phyloP scores from a whole-genome alignment of 2,329 filamentous ascomycete species.

The Pestalotiopsis sp. region DNA sequence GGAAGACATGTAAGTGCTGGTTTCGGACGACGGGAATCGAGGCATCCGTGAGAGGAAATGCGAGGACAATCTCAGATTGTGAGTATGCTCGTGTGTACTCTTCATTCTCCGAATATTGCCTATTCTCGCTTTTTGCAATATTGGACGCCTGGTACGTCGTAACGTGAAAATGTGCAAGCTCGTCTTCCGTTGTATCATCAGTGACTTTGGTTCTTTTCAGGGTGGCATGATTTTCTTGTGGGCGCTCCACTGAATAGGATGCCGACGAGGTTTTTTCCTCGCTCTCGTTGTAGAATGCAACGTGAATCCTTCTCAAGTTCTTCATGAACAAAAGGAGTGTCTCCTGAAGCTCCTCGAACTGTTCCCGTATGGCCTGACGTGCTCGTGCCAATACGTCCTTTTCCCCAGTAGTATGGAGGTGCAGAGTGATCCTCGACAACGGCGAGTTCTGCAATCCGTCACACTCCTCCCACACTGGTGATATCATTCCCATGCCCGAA shows the following conservation, averaged over 20 bases:
- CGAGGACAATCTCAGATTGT: constrained; percentile 40
- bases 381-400: constrained; percentile 15
- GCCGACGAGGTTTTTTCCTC: constrained; percentile 10
- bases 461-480: constrained; percentile 38
- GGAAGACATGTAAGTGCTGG: constrained; percentile 46
- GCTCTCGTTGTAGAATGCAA: constrained; percentile 25
- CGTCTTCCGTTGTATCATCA: constrained; percentile 15
- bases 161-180: constrained; percentile 27
- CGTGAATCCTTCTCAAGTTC: constrained; percentile 34
- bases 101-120: constrained; percentile 25
- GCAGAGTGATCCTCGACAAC: constrained; percentile 38
- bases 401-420: constrained; percentile 30
- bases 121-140: constrained; percentile 35
- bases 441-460: constrained; percentile 14
- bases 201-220: neutral
- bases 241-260: constrained; percentile 10
- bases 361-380: constrained; percentile 25
- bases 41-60: constrained; percentile 40
- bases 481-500: constrained; percentile 52
- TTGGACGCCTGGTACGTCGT: constrained; percentile 26
- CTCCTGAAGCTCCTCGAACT: constrained; percentile 38
- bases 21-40: constrained; percentile 34
- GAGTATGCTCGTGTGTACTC: constrained; percentile 24
- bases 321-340: constrained; percentile 42
- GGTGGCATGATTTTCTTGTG: no score